Base-by-base conservation (phyloP, 1,139 yeast genomes). In the Yamadazyma spencermartinsiae region DNA sequence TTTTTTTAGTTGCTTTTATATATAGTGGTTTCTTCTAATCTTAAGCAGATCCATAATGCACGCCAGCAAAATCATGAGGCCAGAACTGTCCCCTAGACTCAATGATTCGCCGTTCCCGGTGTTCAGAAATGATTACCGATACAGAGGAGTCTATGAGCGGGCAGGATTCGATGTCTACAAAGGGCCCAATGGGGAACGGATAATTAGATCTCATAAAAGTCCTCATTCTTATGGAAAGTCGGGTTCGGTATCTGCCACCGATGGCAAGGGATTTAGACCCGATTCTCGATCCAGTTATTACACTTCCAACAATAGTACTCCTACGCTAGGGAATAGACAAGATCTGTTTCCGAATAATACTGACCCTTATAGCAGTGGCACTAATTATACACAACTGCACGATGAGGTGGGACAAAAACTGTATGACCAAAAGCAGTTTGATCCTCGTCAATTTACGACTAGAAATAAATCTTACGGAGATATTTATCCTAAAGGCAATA, bases 101-200 rank as follows among this genome's bases (percentile, higher is more conserved):
- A 59, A 59, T 41, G 70, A 68, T 40, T 62, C 73, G 24, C 72
- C 86, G 1, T 80, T 80, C 48, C 86, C 86, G n/a, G 76, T 80
- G 0, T 61, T 80, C 48, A 78, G 76, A 44, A 67, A 75, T 2
- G 74, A 74, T 33, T 78, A 72, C 37, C 61, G 77, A 28, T 79
- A 78, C 54, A 68, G 68, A 48, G 81, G 84, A 1, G 86, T 79
- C 4, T 74, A 80, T 47, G 86, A 80, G 55, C 59, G 85, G 48
- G 86, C 86, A 0, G 86, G 86, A 0, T 80, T 80, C 48, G 85
- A 80, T 33, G 76, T 78, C 24, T 67, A 67, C 46, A 51, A 54
- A 41, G 54, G 52, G 8, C 43, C 38, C 11, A 29, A 30, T 11
- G 31, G 34, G 13, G 34, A 25, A 19, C 31, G 31, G 24, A 5